A percentile compares a stretch with the other conserved stretches of the same genome.
Evolutionary conservation across 108 stramenopile species (phyloP).

Genomic region (Mediolabrus comicus): DNA sequence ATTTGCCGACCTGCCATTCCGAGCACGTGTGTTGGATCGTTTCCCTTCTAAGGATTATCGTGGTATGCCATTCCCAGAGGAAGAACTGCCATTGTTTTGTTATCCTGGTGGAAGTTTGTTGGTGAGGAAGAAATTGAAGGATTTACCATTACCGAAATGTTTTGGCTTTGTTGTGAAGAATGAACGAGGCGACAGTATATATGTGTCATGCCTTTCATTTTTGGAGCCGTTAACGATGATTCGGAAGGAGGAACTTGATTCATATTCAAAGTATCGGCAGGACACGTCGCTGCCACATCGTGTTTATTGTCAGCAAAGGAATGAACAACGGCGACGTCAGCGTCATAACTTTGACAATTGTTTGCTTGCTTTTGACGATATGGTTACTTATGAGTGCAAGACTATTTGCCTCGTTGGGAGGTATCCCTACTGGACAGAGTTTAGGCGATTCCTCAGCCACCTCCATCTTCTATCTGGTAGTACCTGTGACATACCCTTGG

Average conservation of each 20-base stretch:
- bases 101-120: constrained; percentile 80
- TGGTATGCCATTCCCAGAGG: constrained; percentile 81
- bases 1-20: constrained; percentile 75
- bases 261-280: constrained; percentile 54
- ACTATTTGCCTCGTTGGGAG: constrained; percentile 83
- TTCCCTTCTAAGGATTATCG: constrained; percentile 86
- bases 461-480: constrained; percentile 76
- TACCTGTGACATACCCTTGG: constrained; percentile 72
- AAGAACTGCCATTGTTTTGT: constrained; percentile 89
- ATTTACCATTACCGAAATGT: constrained; percentile 68
- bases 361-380: constrained; percentile 70
- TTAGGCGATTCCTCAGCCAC: constrained; percentile 80
- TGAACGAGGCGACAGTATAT: constrained; percentile 78
- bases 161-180: constrained; percentile 92
- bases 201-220: constrained; percentile 85
- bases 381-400: constrained; percentile 85
- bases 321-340: constrained; percentile 7
- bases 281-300: constrained; percentile 70
- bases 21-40: constrained; percentile 72
- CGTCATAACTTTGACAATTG: constrained; percentile 16
- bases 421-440: constrained; percentile 87
- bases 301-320: constrained; percentile 47
- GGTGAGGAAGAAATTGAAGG: constrained; percentile 60
- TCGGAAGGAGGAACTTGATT: constrained; percentile 55
- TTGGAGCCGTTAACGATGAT: constrained; percentile 71